Percentiles rank a stretch among this genome's conserved stretches.
Evolutionary conservation across 129 eudicot species (phyloP).

Genomic region (Flaveria bidentis): DNA sequence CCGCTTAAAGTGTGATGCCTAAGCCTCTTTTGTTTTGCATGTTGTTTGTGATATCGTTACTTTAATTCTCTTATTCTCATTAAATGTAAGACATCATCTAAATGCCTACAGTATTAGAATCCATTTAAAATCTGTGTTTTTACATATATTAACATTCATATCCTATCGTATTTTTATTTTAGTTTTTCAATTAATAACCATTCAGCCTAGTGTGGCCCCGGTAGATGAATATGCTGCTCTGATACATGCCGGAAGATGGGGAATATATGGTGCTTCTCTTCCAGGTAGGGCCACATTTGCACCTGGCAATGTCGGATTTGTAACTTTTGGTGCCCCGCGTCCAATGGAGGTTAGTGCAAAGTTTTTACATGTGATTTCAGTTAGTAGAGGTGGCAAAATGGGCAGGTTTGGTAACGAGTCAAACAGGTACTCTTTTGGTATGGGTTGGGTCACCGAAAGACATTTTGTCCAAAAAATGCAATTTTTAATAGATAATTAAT

Average conservation of each 20-base stretch:
- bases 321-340: conserved; percentile 96
- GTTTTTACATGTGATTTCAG: not conserved
- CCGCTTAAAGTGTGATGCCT: not conserved
- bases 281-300: conserved; percentile 96
- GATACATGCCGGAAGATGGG: conserved; percentile 92
- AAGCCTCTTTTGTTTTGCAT: not conserved
- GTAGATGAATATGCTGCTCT: conserved; percentile 90
- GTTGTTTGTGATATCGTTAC: conserved; percentile 12
- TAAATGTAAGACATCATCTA: conserved; percentile 1
- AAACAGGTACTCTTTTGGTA: not conserved
- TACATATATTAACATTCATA: not conserved
- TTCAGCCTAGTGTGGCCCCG: conserved; percentile 68
- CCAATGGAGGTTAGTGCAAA: conserved; percentile 82
- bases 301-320: conserved; percentile 94
- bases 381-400: not conserved
- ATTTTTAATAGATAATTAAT: not conserved
- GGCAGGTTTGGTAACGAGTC: not conserved
- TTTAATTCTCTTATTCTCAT: not conserved
- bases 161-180: not conserved
- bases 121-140: not conserved
- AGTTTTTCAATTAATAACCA: not conserved
- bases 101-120: not conserved
- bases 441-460: not conserved
- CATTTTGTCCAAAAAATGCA: not conserved
- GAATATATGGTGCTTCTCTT: conserved; percentile 82